phyloP scores from a whole-genome alignment of 2,329 filamentous ascomycete species.

The Hymenoscyphus scutula region DNA sequence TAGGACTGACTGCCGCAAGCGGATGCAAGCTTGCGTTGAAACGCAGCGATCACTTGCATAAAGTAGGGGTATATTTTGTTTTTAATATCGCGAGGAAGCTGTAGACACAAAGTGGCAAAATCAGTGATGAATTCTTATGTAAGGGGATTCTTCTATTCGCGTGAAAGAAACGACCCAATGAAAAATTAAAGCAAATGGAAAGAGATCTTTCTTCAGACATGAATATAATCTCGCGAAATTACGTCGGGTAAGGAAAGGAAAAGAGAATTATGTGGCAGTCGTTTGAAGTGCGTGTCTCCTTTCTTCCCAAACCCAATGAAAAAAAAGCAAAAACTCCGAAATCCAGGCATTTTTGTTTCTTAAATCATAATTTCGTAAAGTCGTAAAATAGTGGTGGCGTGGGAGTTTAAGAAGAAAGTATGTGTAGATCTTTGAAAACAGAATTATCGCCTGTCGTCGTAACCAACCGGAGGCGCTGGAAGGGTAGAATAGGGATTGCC shows the following conservation, averaged over 20 bases:
- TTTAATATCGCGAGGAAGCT: slow-evolving; percentile 30
- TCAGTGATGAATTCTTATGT: slow-evolving; percentile 31
- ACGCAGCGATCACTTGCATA: slow-evolving; percentile 29
- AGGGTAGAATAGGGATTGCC: slow-evolving; percentile 44
- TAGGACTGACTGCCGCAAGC: not conserved
- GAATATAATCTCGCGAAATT: not conserved
- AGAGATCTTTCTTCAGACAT: slow-evolving; percentile 12
- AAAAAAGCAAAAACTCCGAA: not conserved
- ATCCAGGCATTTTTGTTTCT: not conserved
- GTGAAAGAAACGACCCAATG: slow-evolving; percentile 8
- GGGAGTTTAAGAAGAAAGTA: not conserved
- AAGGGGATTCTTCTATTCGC: slow-evolving; percentile 11
- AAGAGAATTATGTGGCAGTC: not conserved
- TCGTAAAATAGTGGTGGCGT: not conserved
- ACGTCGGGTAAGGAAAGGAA: not conserved
- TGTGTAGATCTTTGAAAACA: not conserved
- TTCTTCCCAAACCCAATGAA: not conserved
- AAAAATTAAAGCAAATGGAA: slow-evolving; percentile 14
- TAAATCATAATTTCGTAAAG: slow-evolving; percentile 6
- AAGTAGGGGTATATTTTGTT: not conserved
- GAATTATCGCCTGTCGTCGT: slow-evolving; percentile 21
- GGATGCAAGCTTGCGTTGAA: slow-evolving; percentile 30
- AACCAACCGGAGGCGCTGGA: slow-evolving; percentile 36
- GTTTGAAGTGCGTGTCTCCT: not conserved
- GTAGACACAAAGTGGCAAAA: slow-evolving; percentile 26